Evolutionary conservation across 495 filamentous ascomycete species (phyloP), one percentile per base, ranked within the genome.

Genomic region (Usnea hakonensis): DNA sequence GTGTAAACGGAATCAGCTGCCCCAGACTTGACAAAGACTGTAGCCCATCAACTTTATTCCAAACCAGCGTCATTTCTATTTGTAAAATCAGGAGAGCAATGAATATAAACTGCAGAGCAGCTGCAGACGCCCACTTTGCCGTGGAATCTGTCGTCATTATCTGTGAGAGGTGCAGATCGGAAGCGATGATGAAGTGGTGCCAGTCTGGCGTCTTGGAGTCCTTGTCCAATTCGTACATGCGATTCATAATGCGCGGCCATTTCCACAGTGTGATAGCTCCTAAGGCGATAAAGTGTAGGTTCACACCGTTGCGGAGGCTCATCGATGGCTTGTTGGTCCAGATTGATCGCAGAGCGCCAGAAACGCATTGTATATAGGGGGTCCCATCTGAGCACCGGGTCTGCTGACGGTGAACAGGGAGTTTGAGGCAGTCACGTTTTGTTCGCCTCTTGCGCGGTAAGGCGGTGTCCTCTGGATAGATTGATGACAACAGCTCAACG

Each of bases 1-100:
- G 57, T 32, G 69, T 61, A 60, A 69, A 69, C n/a, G 71, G 70
- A 48, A 73, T 68, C 48, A 70, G 55, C 56, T 73, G 71, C 16
- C 71, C 71, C 46, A 73, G 38, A 53, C 46, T 66, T 11, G 38
- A 53, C 33, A 73, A 40, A 10, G 53, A 57, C 21, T 57, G n/a
- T 53, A 73, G 33, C 1, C 69, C 71, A 36, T 37, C 44, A 14
- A 71, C 56, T 8, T 58, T 5, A 32, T 73, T 73, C 68, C 69
- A 73, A 1, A 32, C 38, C 6, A 73, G 65, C 41, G 71, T 65
- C 23, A 71, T 35, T 54, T 71, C 71, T 2, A 73, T 48, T 44
- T 70, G 68, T 14, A 65, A 11, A n/a, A 72, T 67, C 13, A 71
- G 5, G n/a, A 68, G 10, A 1, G 62, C 21, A 26, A 70, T 40